Conservation (phyloP, 306 rosid genomes). For the Coriaria nepalensis region DNA sequence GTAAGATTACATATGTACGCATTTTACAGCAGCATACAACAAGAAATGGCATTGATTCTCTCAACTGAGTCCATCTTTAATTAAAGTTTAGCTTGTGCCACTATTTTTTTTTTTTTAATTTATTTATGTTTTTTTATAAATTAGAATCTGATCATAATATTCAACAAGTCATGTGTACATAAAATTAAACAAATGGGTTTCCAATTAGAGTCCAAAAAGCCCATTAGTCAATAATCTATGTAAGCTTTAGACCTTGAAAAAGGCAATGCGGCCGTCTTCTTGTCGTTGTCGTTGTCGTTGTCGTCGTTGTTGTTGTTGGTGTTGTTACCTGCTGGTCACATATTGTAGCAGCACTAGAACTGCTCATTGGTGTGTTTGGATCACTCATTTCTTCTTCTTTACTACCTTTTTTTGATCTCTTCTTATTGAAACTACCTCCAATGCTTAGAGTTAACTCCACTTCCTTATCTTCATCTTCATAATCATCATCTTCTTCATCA, state of each 20-base stretch:
- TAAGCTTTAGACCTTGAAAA: conserved; percentile 54
- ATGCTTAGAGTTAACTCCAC: conserved; percentile 85
- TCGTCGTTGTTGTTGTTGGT: conserved; percentile 7
- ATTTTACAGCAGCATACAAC: no score
- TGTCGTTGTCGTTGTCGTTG: conserved; percentile 15
- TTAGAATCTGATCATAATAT: no score
- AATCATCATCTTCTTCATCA: conserved; percentile 8
- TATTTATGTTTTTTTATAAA: no score
- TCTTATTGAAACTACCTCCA: conserved; percentile 52
- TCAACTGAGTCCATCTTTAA: no score
- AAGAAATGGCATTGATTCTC: no score
- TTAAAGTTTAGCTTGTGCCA: no score
- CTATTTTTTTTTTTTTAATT: no score
- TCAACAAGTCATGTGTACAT: no score
- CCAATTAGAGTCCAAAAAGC: no score
- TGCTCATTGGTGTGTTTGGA: conserved; percentile 59
- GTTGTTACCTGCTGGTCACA: conserved; percentile 44
- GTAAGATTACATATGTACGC: no score
- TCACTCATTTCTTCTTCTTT: conserved; percentile 54
- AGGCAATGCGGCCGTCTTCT: conserved; percentile 70
- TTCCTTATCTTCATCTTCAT: conserved; percentile 42
- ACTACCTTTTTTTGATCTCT: conserved; percentile 31
- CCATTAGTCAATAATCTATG: no score
- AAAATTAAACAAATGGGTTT: no score
- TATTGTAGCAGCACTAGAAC: conserved; percentile 42